Evolutionary conservation across 2,329 filamentous ascomycete species (phyloP).

Genomic region (Byssoonygena ceratinophila): DNA sequence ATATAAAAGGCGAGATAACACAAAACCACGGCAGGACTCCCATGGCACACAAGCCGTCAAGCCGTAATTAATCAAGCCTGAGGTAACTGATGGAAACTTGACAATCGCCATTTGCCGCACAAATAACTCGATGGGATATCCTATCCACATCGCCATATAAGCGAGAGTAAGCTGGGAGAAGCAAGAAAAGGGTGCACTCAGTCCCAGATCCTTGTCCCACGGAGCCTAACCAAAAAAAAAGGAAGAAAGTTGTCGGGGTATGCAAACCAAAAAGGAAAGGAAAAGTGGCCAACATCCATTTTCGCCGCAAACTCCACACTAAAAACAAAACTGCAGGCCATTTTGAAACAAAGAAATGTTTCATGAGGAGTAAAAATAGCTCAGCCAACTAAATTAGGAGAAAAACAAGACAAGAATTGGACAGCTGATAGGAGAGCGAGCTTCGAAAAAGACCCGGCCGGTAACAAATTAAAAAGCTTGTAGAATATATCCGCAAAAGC

Average conservation of each 20-base stretch:
- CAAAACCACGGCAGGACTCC: not conserved
- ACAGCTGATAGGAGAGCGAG: not conserved
- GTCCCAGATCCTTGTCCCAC: slow-evolving; percentile 1
- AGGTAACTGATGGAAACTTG: not conserved
- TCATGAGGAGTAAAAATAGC: not conserved
- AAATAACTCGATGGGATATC: not conserved
- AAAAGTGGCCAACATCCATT: too few relatives aligned
- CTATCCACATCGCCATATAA: not conserved
- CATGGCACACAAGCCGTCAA: not conserved
- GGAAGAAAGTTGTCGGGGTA: slow-evolving; percentile 3
- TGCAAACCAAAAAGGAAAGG: slow-evolving; percentile 6
- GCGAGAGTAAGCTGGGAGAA: not conserved
- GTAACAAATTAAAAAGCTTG: slow-evolving; percentile 15
- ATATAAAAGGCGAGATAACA: not conserved
- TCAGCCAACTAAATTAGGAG: not conserved
- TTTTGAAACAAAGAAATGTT: not conserved
- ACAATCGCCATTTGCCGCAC: not conserved
- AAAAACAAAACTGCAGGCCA: not conserved
- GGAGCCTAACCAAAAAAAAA: slow-evolving; percentile 9
- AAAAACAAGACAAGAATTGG: not conserved
- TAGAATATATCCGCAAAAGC: slow-evolving; percentile 21
- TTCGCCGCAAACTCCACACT: slow-evolving; percentile 5
- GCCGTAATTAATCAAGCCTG: not conserved
- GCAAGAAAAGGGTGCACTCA: not conserved
- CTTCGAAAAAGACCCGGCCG: not conserved